Base-by-base conservation (phyloP, 176 grass and related monocot species). In the Ampelocalamus luodianensis region DNA sequence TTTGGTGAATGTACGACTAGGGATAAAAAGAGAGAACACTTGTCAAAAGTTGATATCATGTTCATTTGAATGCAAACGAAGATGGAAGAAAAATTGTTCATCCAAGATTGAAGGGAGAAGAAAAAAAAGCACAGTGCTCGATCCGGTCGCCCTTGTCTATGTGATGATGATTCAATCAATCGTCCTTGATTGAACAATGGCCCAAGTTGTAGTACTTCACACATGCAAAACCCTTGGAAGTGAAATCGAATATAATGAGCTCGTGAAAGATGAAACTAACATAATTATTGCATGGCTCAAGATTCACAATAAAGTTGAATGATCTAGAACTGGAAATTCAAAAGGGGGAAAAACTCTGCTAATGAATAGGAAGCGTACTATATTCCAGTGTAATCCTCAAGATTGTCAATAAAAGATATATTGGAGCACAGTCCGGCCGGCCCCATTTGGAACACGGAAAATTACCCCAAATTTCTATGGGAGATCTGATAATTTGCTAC, bases 1-100 rank as follows among this genome's bases (percentile, higher is more conserved):
- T 54, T 84, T 84, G 71, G 82, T 75, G 71, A 84, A 18, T 46
- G 74, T 80, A 68, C 24, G 44, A 54, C 27, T 53, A 51, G 58
- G 26, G 54, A 62, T 83, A 71, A 24, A 83, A 37, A 38, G 26
- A 48, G 10, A 72, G 27, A 15, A 5, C 17, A 3, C 2, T 44
- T 58, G 45, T 55, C 36, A 55, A 85, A 77, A 68, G 61, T 68
- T 77, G 34, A 44, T 65, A 77, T 77, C 36, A 77, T 85, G 13
- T 51, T 55, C 20, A 68, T 53, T 26, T 84, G 60, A 76, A 84
- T 67, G 3, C 16, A 26, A 50, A 1, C 36, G 18, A 27, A 51
- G 20, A 76, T 67, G 49, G n/a, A 82, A 22, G 46, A 29, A 20
- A 36, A 65, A 40, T 16, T 17, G 20, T 54, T 68, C 64, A 26